These are phyloP conservation scores for Ceratopteris richardii DNA, from an alignment of 75 land plant species.

Conservation along the genomic window DNA sequence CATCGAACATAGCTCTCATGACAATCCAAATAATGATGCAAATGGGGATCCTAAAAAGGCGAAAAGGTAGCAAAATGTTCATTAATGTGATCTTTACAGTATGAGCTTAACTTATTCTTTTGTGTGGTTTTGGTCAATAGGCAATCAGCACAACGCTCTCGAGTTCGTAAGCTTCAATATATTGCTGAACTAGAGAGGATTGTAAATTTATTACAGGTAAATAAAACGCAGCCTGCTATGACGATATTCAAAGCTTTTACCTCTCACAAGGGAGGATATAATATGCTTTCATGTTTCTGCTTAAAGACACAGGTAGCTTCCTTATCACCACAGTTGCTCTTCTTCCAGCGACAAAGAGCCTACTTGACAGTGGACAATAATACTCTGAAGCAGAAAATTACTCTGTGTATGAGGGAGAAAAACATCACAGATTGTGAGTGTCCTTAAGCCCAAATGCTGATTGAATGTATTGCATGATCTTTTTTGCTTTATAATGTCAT, in stretches of 20 bases:
- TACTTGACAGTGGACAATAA: conserved; percentile 72
- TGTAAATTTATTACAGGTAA: conserved; percentile 29
- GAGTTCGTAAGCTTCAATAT: conserved; percentile 36
- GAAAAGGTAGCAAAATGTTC: conserved; percentile 12
- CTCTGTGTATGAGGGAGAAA: conserved; percentile 56
- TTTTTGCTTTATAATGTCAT: too few species aligned
- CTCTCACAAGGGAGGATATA: neutral
- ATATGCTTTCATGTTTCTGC: neutral
- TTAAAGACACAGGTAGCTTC: conserved; percentile 70
- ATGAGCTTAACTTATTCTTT: neutral
- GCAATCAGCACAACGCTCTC: conserved; percentile 38
- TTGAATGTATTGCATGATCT: too few species aligned
- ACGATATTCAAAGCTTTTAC: neutral
- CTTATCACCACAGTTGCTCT: conserved; percentile 69
- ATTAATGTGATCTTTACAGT: neutral
- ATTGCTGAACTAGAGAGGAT: conserved; percentile 34
- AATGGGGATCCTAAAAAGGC: conserved; percentile 28
- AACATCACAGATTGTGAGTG: conserved; percentile 65
- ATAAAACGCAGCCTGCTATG: too few species aligned
- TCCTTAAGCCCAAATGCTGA: too few species aligned
- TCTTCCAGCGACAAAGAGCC: conserved; percentile 60
- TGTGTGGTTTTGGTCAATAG: conserved; percentile 25
- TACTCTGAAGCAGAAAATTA: conserved; percentile 68
- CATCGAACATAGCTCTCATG: neutral
- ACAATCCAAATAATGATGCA: conserved; percentile 6